A percentile compares a stretch with the other conserved stretches of the same genome.
Conservation (phyloP, 78 protist species). For the Polysphondylium violaceum region DNA sequence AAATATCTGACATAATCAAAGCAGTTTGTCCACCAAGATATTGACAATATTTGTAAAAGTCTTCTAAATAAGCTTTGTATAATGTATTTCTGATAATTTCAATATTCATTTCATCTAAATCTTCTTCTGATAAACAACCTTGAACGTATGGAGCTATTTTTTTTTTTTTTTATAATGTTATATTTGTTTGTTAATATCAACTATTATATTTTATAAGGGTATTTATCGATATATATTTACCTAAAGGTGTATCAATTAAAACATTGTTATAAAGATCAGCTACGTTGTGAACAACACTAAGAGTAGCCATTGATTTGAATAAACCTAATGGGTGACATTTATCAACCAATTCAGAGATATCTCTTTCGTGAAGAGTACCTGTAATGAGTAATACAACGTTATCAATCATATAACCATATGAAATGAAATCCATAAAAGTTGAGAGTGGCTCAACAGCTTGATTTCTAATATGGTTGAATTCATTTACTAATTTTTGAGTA, state of each 20-base stretch:
- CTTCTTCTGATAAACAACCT: constrained; percentile 82
- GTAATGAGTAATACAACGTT: constrained; percentile 96
- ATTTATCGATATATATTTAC: neutral
- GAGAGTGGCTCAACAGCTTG: constrained; percentile 95
- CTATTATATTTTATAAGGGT: neutral
- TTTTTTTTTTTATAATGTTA: neutral
- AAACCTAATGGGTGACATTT: constrained; percentile 98
- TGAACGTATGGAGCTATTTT: constrained; percentile 84
- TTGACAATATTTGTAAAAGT: constrained; percentile 92
- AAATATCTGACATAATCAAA: constrained; percentile 89
- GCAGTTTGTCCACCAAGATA: constrained; percentile 93
- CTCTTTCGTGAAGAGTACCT: constrained; percentile 95
- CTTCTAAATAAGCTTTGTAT: constrained; percentile 98
- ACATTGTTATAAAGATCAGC: constrained; percentile 95
- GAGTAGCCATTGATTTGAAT: constrained; percentile 91
- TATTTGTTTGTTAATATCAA: neutral
- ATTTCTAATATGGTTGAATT: constrained; percentile 92
- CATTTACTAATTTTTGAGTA: constrained; percentile 75
- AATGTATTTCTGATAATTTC: constrained; percentile 97
- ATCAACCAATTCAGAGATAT: constrained; percentile 88
- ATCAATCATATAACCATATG: constrained; percentile 99
- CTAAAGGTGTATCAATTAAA: constrained; percentile 97
- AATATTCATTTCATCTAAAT: constrained; percentile 95
- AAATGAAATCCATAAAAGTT: constrained; percentile 97
- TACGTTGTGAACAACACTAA: constrained; percentile 84